Base-by-base conservation (phyloP, 192 early-diverging fungal species). In the Coemansia reversa region DNA sequence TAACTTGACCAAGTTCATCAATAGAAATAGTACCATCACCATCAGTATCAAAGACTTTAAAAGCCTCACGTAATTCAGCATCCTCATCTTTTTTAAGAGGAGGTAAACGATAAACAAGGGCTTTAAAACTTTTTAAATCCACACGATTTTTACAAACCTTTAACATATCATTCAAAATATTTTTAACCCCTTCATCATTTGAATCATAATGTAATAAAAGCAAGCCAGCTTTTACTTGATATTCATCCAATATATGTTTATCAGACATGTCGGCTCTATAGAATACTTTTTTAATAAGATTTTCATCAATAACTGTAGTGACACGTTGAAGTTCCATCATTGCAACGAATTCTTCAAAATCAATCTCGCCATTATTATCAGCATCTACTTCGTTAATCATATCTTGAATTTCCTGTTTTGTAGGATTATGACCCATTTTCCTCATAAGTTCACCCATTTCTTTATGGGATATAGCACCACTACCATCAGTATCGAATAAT, bases 371-470 rank as follows among this genome's bases (percentile, higher is more conserved):
- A 57, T 91, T 88, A 23, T 84, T 87, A 68, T 91, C 86, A 20
- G 81, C 62, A 63, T 91, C 91, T 0, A 87, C 85, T 57, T 86
- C 78, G 53, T 85, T 83, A 56, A 91, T 87, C 84, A 89, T 89
- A 55, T 85, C 84, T 65, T 88, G 81, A 0, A 88, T 56, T 51
- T 92, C 89, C 63, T 88, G 83, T 24, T 87, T 79, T 9, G 86
- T 85, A 5, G 87, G 76, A 55, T 82, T 83, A 27, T 87, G 84
- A 54, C 86, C 86, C n/a, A 85, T 32, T 24, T 69, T 51, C 58
- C 63, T 53, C 19, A 80, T 55, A 9, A 74, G 60, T 2, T 24
- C 45, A 9, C 42, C 47, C 14, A 84, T 70, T 60, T 84, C 82
- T 7, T 20, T 25, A 49, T 59, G 42, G 32, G 65, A 63, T 49